Conservation (phyloP, 768 basidiomycete species). For the Boletus sp. region DNA sequence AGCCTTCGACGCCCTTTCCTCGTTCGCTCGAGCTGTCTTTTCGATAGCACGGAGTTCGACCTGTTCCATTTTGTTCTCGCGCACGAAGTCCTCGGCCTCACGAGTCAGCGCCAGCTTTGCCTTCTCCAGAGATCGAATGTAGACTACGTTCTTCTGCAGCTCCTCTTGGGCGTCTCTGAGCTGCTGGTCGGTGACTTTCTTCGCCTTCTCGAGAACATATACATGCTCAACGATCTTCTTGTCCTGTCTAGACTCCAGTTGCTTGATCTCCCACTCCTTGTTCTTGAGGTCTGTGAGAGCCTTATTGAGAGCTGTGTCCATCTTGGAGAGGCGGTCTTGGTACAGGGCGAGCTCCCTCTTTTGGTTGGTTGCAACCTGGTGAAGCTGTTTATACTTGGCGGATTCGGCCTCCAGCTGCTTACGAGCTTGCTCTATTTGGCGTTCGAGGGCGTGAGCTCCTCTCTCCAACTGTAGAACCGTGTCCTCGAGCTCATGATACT, state of each 20-base stretch:
- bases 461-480: slow-evolving; percentile 79
- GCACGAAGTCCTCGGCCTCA: slow-evolving; percentile 80
- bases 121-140: slow-evolving; percentile 87
- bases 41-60: slow-evolving; percentile 66
- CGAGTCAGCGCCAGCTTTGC: slow-evolving; percentile 67
- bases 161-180: slow-evolving; percentile 79
- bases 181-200: slow-evolving; percentile 90
- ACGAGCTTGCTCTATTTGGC: slow-evolving; percentile 66
- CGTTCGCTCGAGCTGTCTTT: slow-evolving; percentile 60
- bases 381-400: slow-evolving; percentile 70
- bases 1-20: slow-evolving; percentile 57
- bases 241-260: slow-evolving; percentile 84
- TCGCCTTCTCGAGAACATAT: slow-evolving; percentile 93
- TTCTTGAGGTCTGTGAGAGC: slow-evolving; percentile 75
- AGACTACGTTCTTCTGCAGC: slow-evolving; percentile 65
- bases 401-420: slow-evolving; percentile 77
- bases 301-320: slow-evolving; percentile 79
- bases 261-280: slow-evolving; percentile 83
- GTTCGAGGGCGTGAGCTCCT: slow-evolving; percentile 70
- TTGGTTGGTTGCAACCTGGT: slow-evolving; percentile 58
- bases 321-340: slow-evolving; percentile 67
- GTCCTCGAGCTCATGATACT: slow-evolving; percentile 87
- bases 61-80: slow-evolving; percentile 72
- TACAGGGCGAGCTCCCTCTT: slow-evolving; percentile 68
- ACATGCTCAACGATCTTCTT: slow-evolving; percentile 99